phyloP scores from a whole-genome alignment of 441 rosid genomes.

The Pelargonium cotyledonis region DNA sequence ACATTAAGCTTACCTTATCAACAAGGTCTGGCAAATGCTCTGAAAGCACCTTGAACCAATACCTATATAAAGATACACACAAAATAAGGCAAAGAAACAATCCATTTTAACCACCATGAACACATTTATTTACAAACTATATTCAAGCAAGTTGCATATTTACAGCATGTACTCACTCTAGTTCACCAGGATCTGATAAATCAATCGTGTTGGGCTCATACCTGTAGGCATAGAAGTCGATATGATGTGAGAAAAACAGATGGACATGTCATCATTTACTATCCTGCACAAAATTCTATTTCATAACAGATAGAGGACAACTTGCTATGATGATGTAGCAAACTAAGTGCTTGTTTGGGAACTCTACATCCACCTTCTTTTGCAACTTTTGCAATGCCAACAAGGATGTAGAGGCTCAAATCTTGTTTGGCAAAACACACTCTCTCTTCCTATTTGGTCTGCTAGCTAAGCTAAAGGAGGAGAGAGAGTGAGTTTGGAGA shows the following conservation, averaged over 20 bases:
- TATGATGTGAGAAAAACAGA: constrained; percentile 15
- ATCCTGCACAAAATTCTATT: constrained; percentile 2
- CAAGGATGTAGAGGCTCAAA: too few species aligned
- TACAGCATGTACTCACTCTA: constrained; percentile 63
- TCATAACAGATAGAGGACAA: background rate
- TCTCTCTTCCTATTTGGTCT: too few species aligned
- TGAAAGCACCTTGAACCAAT: constrained; percentile 91
- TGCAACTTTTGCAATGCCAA: too few species aligned
- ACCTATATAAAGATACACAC: constrained; percentile 42
- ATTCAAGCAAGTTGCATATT: constrained; percentile 13
- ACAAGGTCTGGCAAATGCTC: constrained; percentile 92
- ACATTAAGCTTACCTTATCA: constrained; percentile 55
- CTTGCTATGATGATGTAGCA: background rate
- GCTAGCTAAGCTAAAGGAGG: too few species aligned
- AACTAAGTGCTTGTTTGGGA: too few species aligned
- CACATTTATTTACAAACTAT: background rate
- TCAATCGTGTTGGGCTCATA: constrained; percentile 99
- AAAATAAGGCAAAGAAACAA: constrained; percentile 18
- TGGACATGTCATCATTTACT: background rate
- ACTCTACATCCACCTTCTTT: too few species aligned
- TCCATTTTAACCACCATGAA: background rate
- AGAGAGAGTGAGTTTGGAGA: too few species aligned
- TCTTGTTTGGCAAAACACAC: too few species aligned
- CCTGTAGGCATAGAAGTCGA: constrained; percentile 41
- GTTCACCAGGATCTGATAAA: constrained; percentile 69